Base-by-base conservation (phyloP, 208 protist species). In the Wallacemonas sp. region DNA sequence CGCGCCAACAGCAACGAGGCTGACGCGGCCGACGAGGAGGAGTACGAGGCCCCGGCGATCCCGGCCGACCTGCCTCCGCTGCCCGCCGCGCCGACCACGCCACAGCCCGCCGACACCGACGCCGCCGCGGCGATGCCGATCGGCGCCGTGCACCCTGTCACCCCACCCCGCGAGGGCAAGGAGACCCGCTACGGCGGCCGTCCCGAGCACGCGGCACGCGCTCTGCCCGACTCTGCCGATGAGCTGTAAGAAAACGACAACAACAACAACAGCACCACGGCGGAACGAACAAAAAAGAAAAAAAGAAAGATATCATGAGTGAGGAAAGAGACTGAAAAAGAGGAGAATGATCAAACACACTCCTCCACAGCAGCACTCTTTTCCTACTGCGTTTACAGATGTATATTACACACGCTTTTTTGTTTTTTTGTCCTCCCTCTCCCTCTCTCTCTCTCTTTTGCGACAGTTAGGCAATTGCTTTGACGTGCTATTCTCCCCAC, bases 301-400 rank as follows among this genome's bases (percentile, higher is more conserved):
- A 68, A 32, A 22, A 41, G 61, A 65, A 44, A 14, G 18, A 55
- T 44, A 65, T 49, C 52, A 72, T 73, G 64, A 67, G 25, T 18
- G 73, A 61, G 11, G 20, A 18, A 70, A 22, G 25, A 18, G 4
- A 23, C 44, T n/a, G 39, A 32, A 33, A 5, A 14, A 2, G 38
- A 70, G 10, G 25, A 39, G 38, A 41, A 28, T 44, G 26, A 26
- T 12, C 31, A 36, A 14, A 5, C 44, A 48, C 11, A 48, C 4
- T 18, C 3, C 11, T 71, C 41, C 23, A 41, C 14, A 22, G 10
- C 25, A 41, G 32, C 38, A 26, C 23, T n/a, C n/a, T n/a, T n/a
- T n/a, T n/a, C n/a, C n/a, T n/a, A n/a, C n/a, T n/a, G n/a, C n/a
- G n/a, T n/a, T n/a, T n/a, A n/a, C n/a, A n/a, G n/a, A n/a, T n/a